These are phyloP conservation scores for Rubroshorea leprosula DNA, from an alignment of 345 rosid species.

Conservation along the genomic window DNA sequence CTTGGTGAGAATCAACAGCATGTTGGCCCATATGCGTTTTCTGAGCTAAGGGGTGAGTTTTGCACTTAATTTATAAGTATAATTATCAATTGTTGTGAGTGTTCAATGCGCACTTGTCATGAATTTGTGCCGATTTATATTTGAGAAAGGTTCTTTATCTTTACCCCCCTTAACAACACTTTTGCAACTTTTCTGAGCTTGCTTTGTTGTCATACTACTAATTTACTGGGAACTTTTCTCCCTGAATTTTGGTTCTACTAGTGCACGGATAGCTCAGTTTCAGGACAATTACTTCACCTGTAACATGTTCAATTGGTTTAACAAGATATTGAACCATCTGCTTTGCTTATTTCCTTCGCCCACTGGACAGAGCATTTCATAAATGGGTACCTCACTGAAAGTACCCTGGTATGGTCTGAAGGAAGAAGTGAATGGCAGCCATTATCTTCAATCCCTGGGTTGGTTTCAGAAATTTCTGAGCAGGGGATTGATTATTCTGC, in stretches of 20 bases:
- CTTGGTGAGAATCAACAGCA: slow-evolving; percentile 64
- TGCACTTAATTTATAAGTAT: background rate
- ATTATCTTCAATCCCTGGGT: slow-evolving; percentile 58
- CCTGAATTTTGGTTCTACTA: slow-evolving; percentile 23
- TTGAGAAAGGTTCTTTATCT: background rate
- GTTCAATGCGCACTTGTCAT: slow-evolving; percentile 10
- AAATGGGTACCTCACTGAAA: slow-evolving; percentile 65
- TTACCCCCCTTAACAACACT: too few species aligned
- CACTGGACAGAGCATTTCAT: slow-evolving; percentile 80
- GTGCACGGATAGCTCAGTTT: slow-evolving; percentile 32
- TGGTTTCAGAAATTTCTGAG: slow-evolving; percentile 42
- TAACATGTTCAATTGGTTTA: slow-evolving; percentile 40
- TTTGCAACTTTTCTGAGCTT: background rate
- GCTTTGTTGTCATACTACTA: slow-evolving; percentile 4
- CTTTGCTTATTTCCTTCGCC: slow-evolving; percentile 42
- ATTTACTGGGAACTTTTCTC: slow-evolving; percentile 26
- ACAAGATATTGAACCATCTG: slow-evolving; percentile 36
- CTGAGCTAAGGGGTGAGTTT: slow-evolving; percentile 68
- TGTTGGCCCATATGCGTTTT: slow-evolving; percentile 65
- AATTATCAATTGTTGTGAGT: background rate
- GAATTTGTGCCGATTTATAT: slow-evolving; percentile 9
- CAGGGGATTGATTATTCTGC: slow-evolving; percentile 24
- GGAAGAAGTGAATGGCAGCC: slow-evolving; percentile 89
- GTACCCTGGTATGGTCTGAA: slow-evolving; percentile 76
- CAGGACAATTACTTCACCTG: slow-evolving; percentile 34